These are phyloP conservation scores for Peltaster fructicola DNA, from an alignment of 2,329 filamentous ascomycete species.

Conservation along the genomic window DNA sequence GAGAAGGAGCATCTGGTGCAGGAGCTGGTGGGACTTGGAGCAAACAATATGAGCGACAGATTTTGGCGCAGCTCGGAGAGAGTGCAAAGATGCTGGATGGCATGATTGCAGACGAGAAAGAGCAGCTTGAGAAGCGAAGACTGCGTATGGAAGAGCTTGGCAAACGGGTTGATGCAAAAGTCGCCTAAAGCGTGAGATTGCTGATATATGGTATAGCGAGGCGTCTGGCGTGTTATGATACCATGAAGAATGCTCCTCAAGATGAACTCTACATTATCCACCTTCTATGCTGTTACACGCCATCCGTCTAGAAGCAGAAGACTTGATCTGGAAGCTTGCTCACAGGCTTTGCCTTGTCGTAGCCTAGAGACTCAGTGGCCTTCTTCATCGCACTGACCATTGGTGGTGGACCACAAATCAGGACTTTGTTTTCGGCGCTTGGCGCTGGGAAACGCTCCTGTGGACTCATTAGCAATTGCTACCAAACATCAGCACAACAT, in stretches of 20 bases:
- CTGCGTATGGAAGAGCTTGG: slow-evolving; percentile 14
- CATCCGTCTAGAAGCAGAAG: slow-evolving; percentile 60
- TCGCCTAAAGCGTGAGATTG: too few relatives aligned
- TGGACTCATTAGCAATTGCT: slow-evolving; percentile 9
- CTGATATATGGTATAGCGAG: too few relatives aligned
- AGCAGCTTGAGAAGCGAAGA: slow-evolving; percentile 12
- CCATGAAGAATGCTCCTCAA: too few relatives aligned
- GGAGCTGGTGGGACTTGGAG: slow-evolving; percentile 39
- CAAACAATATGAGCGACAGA: slow-evolving; percentile 15
- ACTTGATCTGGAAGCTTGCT: slow-evolving; percentile 98
- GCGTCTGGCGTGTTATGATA: too few relatives aligned
- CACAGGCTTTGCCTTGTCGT: slow-evolving; percentile 78
- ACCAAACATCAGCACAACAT: not conserved
- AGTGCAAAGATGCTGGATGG: slow-evolving; percentile 43
- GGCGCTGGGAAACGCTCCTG: slow-evolving; percentile 68
- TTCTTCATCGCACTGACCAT: slow-evolving; percentile 98
- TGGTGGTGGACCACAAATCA: slow-evolving; percentile 86
- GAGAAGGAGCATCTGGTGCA: slow-evolving; percentile 46
- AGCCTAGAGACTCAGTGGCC: slow-evolving; percentile 73
- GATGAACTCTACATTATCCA: too few relatives aligned
- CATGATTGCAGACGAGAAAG: slow-evolving; percentile 15
- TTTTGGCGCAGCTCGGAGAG: slow-evolving; percentile 29
- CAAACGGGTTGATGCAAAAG: slow-evolving; percentile 7
- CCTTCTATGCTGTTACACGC: too few relatives aligned
- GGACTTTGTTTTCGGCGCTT: slow-evolving; percentile 74